Evolutionary conservation across 306 rosid species (phyloP).

Genomic region (Sphenostylis stenocarpa): DNA sequence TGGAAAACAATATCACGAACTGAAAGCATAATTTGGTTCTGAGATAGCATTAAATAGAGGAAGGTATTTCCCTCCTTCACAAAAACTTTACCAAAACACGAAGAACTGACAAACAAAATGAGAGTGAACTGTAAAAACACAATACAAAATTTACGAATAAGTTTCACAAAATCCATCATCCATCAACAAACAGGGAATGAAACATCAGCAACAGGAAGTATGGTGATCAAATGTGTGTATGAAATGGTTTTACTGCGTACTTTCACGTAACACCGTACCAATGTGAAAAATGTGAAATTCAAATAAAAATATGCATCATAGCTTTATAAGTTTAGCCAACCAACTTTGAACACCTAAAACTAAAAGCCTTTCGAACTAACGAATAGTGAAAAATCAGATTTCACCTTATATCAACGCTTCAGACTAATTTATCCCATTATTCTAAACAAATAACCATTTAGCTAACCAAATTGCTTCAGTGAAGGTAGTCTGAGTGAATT

Average conservation of each 20-base stretch:
- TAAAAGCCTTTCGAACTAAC: not conserved
- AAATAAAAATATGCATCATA: not conserved
- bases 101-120: not conserved
- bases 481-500: not conserved
- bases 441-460: conserved; percentile 1
- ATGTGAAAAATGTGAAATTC: not conserved
- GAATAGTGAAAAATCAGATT: not conserved
- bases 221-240: not conserved
- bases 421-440: not conserved
- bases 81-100: not conserved
- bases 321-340: not conserved
- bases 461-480: not conserved
- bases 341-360: not conserved
- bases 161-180: not conserved
- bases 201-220: not conserved
- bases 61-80: not conserved
- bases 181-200: not conserved
- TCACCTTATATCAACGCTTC: not conserved
- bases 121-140: not conserved
- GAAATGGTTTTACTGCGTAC: not conserved
- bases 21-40: not conserved
- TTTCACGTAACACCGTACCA: not conserved
- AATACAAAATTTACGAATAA: not conserved
- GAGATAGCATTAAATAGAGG: not conserved
- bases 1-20: not conserved